phyloP scores from a whole-genome alignment of 495 filamentous ascomycete species.

The Penicillium simplicissimum region DNA sequence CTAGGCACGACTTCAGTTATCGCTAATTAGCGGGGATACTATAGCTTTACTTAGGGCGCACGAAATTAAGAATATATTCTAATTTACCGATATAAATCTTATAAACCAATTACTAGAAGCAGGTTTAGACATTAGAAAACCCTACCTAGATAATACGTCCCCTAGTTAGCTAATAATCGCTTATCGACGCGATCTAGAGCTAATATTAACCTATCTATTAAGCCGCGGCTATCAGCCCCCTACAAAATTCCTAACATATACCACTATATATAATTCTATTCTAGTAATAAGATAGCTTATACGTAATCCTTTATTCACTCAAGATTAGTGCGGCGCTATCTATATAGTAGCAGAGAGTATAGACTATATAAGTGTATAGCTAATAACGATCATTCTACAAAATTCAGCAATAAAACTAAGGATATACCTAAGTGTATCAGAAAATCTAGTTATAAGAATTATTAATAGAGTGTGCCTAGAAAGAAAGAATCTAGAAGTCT shows the following conservation, averaged over 20 bases:
- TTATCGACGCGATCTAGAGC: background rate
- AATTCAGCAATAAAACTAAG: background rate
- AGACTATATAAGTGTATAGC: background rate
- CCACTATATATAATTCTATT: background rate
- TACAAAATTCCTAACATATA: background rate
- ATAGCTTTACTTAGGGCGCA: background rate
- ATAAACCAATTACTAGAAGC: background rate
- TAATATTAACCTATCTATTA: background rate
- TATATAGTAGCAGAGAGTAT: background rate
- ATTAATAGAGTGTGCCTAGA: background rate
- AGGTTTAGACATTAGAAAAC: background rate
- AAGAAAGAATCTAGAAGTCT: background rate
- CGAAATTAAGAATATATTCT: background rate
- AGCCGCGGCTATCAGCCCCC: background rate
- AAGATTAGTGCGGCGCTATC: background rate
- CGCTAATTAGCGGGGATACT: background rate
- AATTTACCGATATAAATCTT: background rate
- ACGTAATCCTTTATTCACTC: background rate
- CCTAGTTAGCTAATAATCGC: background rate
- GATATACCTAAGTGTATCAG: background rate
- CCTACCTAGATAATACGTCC: background rate
- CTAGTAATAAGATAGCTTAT: background rate
- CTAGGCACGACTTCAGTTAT: background rate
- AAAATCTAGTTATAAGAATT: background rate
- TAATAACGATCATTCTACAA: background rate